phyloP scores from a whole-genome alignment of 805 yeast genomes.

The Clavispora asparagi region DNA sequence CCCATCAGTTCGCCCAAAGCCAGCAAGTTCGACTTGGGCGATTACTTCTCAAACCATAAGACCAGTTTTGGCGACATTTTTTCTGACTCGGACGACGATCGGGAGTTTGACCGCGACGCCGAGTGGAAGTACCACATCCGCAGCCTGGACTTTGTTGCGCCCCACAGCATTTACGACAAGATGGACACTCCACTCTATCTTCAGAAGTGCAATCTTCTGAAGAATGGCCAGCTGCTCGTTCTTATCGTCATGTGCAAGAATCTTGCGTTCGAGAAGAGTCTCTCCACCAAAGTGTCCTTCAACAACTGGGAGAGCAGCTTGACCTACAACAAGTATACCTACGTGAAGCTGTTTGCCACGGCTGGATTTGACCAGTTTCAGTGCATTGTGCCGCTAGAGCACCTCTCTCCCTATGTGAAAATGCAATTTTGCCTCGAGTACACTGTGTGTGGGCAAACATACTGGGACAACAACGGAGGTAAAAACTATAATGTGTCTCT shows the following conservation, averaged over 20 bases:
- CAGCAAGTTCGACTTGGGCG: conserved; percentile 9
- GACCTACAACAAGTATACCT: conserved; percentile 18
- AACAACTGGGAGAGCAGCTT: conserved; percentile 43
- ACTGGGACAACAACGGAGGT: conserved; percentile 36
- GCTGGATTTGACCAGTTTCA: conserved; percentile 43
- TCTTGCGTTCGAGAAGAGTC: conserved; percentile 31
- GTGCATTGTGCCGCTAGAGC: conserved; percentile 43
- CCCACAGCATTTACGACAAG: conserved; percentile 14
- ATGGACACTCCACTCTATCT: conserved; percentile 22
- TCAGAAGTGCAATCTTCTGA: conserved; percentile 31
- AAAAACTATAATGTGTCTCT: conserved; percentile 34
- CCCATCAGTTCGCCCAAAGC: conserved; percentile 36
- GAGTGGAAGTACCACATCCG: conserved; percentile 9
- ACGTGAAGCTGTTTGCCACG: conserved; percentile 18
- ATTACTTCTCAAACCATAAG: conserved; percentile 23
- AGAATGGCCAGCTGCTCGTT: conserved; percentile 16
- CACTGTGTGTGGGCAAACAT: conserved; percentile 20
- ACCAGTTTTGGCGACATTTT: conserved; percentile 13
- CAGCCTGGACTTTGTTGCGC: conserved; percentile 10
- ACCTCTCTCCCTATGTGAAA: conserved; percentile 25
- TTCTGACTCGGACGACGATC: conserved; percentile 11
- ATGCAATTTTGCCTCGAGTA: conserved; percentile 33
- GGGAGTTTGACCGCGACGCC: conserved; percentile 13
- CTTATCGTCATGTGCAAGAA: conserved; percentile 30
- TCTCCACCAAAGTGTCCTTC: conserved; percentile 42